Evolutionary conservation across 495 filamentous ascomycete species (phyloP), one percentile per base, ranked within the genome.

Genomic region (Penicillium dipodomyicola): DNA sequence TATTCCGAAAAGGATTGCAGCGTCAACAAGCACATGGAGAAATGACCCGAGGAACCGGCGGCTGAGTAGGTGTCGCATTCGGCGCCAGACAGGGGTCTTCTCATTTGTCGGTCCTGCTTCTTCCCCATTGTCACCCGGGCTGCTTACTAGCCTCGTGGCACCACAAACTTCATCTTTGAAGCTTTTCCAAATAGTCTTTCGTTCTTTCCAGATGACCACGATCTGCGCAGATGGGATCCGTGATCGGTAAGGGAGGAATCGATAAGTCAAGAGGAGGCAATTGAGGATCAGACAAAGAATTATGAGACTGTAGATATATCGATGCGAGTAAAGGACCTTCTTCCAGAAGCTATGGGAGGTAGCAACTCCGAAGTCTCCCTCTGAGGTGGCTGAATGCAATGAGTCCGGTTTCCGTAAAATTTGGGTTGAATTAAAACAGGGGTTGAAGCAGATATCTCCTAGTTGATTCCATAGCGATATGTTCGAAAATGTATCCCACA

Each of bases 271-370:
- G 23, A 66, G 61, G 1, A 66, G 20, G n/a, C 58, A 35, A 23
- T 72, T 72, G 11, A 72, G 40, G 4, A 66, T 40, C 12, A 71
- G 49, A 14, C 59, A 65, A 0, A 73, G 40, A 5, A 59, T 62
- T 30, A 72, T 65, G 17, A 73, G 49, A n/a, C 63, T 67, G 56
- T 73, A 73, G 25, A 73, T 72, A 23, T 73, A 73, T 4, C 67
- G 52, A 22, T 60, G 60, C 0, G 69, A 72, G 33, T 73, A 72
- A 2, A 66, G 39, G 1, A 70, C 39, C 11, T 48, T 65, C 0
- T 60, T 35, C 61, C 63, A 65, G 12, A 71, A 62, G 0, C 40
- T 43, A 32, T 51, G n/a, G 52, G 53, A 17, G 54, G 42, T 0
- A 25, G 19, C 23, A 49, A 33, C 12, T 58, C 12, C 53, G 0